phyloP scores from a whole-genome alignment of 2,329 filamentous ascomycete genomes.

The Venturia effusa region DNA sequence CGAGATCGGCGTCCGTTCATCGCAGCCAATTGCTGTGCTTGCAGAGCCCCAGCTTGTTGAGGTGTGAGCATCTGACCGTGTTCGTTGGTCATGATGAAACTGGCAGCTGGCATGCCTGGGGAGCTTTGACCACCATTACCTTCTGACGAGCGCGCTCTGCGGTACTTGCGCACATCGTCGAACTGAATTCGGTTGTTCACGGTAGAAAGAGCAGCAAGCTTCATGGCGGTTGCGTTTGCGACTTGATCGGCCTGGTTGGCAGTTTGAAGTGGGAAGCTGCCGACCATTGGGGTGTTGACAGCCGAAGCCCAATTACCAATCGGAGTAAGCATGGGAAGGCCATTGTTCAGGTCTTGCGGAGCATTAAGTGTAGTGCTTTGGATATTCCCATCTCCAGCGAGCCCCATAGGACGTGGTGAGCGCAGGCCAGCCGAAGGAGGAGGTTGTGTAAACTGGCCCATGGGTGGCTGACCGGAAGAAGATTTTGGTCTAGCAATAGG shows the following conservation, averaged over 20 bases:
- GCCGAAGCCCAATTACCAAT: constrained; percentile 97
- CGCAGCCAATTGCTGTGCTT: constrained; percentile 70
- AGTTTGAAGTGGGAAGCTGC: constrained; percentile 59
- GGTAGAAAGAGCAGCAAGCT: constrained; percentile 88
- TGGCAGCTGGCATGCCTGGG: constrained; percentile 55
- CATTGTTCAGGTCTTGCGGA: constrained; percentile 54
- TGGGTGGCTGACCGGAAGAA: constrained; percentile 63
- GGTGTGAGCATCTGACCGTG: constrained; percentile 73
- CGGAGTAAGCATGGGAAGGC: constrained; percentile 78
- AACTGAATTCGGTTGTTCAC: constrained; percentile 97
- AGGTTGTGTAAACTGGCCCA: constrained; percentile 92
- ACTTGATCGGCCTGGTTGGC: constrained; percentile 88
- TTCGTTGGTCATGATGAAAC: constrained; percentile 90
- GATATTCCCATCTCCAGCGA: constrained; percentile 57
- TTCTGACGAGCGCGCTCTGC: constrained; percentile 81
- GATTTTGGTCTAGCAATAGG: constrained; percentile 60
- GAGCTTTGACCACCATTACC: constrained; percentile 48
- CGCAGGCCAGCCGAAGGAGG: constrained; percentile 65
- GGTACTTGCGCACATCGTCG: constrained; percentile 94
- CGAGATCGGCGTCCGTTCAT: constrained; percentile 75
- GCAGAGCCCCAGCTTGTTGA: constrained; percentile 40
- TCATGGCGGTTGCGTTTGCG: constrained; percentile 97
- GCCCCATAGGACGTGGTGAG: constrained; percentile 62
- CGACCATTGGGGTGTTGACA: constrained; percentile 93
- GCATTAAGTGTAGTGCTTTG: constrained; percentile 75